Evolutionary conservation across 352 stramenopile species (phyloP).

Genomic region (Nothophytophthora sp.): DNA sequence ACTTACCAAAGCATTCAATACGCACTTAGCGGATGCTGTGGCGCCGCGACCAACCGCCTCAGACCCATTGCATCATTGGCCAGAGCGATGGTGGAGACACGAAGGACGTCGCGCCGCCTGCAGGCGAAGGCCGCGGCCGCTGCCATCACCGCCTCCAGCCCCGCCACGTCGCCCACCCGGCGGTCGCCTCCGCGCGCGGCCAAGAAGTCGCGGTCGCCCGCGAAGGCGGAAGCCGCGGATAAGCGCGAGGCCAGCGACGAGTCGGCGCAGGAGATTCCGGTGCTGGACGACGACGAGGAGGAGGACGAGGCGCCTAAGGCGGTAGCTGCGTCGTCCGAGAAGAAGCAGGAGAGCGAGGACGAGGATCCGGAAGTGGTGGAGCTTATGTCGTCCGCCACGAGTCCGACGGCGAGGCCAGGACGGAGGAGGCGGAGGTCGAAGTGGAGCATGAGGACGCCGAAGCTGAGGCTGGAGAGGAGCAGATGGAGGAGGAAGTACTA

Average conservation of each 20-base stretch:
- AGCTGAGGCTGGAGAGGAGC: too few relatives aligned
- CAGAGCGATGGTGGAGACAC: constrained; percentile 62
- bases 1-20: too few relatives aligned
- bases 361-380: constrained; percentile 4
- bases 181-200: not conserved
- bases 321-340: constrained; percentile 9
- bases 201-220: too few relatives aligned
- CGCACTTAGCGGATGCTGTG: too few relatives aligned
- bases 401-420: too few relatives aligned
- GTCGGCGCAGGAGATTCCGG: constrained; percentile 21
- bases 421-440: too few relatives aligned
- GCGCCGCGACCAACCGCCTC: too few relatives aligned
- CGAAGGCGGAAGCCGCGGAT: constrained; percentile 16
- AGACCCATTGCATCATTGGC: not conserved
- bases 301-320: constrained; percentile 12
- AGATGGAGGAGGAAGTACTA: not conserved
- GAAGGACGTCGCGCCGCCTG: constrained; percentile 57
- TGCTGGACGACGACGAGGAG: constrained; percentile 17
- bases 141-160: constrained; percentile 3
- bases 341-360: not conserved
- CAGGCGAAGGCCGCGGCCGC: constrained; percentile 40
- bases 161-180: constrained; percentile 15
- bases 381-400: too few relatives aligned
- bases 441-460: too few relatives aligned
- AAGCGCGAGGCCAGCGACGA: constrained; percentile 25